These are phyloP conservation scores for Eucalyptus tenuipes DNA, from an alignment of 345 rosid species.

Conservation along the genomic window DNA sequence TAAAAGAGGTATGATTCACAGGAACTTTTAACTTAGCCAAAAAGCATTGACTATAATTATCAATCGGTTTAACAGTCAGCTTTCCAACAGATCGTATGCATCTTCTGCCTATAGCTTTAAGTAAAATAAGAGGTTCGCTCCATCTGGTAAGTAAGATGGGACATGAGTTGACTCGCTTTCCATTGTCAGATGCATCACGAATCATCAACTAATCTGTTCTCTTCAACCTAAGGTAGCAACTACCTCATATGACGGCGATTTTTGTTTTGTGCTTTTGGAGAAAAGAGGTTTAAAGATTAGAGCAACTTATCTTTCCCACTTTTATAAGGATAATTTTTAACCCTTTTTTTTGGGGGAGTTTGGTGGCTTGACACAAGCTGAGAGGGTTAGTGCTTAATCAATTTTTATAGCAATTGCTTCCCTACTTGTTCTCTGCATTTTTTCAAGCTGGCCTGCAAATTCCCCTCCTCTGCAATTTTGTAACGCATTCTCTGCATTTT, in stretches of 20 bases:
- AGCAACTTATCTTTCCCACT: neutral
- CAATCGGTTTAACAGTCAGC: neutral
- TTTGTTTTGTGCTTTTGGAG: neutral
- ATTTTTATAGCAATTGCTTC: neutral
- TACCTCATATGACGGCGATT: neutral
- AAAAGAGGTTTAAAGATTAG: neutral
- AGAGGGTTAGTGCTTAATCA: neutral
- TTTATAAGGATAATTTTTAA: neutral
- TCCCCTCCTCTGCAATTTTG: neutral
- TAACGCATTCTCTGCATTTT: neutral
- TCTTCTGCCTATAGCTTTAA: neutral
- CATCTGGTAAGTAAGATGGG: neutral
- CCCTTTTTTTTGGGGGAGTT: neutral
- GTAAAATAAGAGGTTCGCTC: neutral
- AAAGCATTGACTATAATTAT: neutral
- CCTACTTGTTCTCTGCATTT: neutral
- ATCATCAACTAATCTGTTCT: constrained; percentile 17
- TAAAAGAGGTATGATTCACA: neutral
- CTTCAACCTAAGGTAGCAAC: constrained; percentile 28
- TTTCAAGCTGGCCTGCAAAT: neutral
- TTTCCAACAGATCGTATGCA: neutral
- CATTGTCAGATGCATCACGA: neutral
- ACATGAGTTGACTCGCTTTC: neutral
- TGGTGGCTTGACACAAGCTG: neutral
- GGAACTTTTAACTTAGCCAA: neutral